Conservation (phyloP, 2,329 filamentous ascomycete species). For the Colletotrichum viniferum region DNA sequence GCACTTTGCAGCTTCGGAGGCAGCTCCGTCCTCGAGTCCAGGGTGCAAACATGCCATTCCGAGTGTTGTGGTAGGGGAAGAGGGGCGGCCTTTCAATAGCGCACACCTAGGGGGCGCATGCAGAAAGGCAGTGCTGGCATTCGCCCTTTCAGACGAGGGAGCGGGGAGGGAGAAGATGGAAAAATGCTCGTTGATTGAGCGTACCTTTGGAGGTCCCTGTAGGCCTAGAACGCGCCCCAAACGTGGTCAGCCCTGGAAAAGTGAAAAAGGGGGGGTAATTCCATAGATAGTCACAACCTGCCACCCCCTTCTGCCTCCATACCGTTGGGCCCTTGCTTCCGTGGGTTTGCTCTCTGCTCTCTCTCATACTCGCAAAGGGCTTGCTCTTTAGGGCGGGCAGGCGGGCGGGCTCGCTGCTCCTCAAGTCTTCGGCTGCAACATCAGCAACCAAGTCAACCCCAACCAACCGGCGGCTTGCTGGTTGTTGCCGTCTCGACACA, state of each 20-base stretch:
- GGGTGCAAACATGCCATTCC: constrained; percentile 16
- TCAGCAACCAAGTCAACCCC: neutral
- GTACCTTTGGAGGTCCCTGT: constrained; percentile 39
- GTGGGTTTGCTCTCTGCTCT: neutral
- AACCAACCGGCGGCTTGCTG: neutral
- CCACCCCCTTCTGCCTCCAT: neutral
- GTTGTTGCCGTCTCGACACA: neutral
- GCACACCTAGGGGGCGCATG: constrained; percentile 2
- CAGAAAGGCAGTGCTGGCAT: neutral
- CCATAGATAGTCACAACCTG: neutral
- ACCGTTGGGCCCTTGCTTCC: neutral
- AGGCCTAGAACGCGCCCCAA: constrained; percentile 35
- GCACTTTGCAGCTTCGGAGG: constrained; percentile 6
- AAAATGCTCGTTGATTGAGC: constrained; percentile 10
- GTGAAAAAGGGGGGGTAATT: neutral
- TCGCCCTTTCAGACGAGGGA: neutral
- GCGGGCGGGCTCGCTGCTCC: neutral
- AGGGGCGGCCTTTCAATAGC: neutral
- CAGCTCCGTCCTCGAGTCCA: constrained; percentile 10
- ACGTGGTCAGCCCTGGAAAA: constrained; percentile 21
- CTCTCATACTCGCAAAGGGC: neutral
- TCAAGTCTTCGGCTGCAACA: neutral
- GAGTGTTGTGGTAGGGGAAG: constrained; percentile 2
- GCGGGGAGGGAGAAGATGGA: neutral
- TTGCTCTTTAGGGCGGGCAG: neutral